phyloP scores from a whole-genome alignment of 2,329 filamentous ascomycete species.

The Thielaviopsis euricoi region DNA sequence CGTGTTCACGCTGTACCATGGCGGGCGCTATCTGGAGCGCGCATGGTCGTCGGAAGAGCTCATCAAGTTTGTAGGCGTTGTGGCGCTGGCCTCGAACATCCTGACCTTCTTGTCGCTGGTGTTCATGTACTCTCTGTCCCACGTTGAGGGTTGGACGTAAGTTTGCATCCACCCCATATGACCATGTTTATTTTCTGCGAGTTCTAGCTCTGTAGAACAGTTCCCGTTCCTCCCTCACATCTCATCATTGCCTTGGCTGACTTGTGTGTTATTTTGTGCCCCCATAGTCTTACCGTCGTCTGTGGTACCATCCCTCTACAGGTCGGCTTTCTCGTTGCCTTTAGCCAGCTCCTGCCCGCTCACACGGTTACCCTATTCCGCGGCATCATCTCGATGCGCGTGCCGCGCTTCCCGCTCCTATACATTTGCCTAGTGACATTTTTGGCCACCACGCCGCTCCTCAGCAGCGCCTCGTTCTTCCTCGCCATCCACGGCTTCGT shows the following conservation, averaged over 20 bases:
- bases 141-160: conserved; percentile 52
- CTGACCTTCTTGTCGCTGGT: conserved; percentile 58
- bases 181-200: too few relatives aligned
- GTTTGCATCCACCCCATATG: conserved; percentile 19
- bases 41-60: conserved; percentile 90
- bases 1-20: conserved; percentile 68
- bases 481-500: conserved; percentile 70
- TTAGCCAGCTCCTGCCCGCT: conserved; percentile 93
- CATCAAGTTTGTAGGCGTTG: conserved; percentile 70
- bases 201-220: too few relatives aligned
- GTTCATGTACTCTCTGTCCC: conserved; percentile 53
- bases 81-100: conserved; percentile 65
- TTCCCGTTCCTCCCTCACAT: too few relatives aligned
- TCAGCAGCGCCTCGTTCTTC: conserved; percentile 58
- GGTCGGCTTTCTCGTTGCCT: conserved; percentile 85
- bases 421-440: conserved; percentile 59
- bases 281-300: conserved; percentile 54
- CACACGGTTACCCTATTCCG: conserved; percentile 92
- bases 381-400: conserved; percentile 73
- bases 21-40: conserved; percentile 84
- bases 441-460: conserved; percentile 38
- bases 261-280: too few relatives aligned
- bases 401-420: conserved; percentile 54
- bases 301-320: conserved; percentile 80
- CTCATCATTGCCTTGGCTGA: too few relatives aligned